These are phyloP conservation scores for Mallotus japonicus DNA, from an alignment of 441 rosid genomes.

Conservation along the genomic window DNA sequence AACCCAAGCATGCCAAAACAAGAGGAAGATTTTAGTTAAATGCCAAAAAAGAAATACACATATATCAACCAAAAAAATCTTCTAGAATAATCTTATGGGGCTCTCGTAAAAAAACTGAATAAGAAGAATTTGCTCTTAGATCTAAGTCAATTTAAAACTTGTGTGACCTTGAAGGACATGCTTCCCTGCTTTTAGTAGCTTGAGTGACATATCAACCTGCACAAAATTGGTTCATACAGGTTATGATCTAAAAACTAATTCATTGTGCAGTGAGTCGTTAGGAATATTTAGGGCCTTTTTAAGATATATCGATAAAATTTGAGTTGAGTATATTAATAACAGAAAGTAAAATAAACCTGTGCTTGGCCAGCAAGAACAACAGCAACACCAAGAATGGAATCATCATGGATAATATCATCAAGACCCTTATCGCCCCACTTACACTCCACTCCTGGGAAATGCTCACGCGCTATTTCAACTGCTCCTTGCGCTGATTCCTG, in stretches of 20 bases:
- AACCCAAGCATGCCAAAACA: conserved; percentile 36
- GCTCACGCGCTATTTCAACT: conserved; percentile 69
- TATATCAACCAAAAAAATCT: background rate
- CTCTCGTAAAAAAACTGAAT: background rate
- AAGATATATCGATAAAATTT: no score
- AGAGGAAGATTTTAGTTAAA: conserved; percentile 25
- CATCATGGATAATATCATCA: conserved; percentile 61
- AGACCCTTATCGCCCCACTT: conserved; percentile 92
- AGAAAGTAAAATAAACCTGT: conserved; percentile 46
- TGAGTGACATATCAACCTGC: conserved; percentile 83
- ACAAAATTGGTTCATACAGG: conserved; percentile 15
- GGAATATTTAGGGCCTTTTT: no score
- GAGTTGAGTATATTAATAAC: background rate
- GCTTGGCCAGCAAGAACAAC: conserved; percentile 89
- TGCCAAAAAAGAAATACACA: conserved; percentile 13
- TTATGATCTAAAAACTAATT: background rate
- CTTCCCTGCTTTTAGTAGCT: conserved; percentile 84
- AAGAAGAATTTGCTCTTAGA: background rate
- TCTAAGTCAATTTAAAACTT: background rate
- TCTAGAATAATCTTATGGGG: background rate
- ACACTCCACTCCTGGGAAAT: conserved; percentile 71
- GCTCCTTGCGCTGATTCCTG: conserved; percentile 86
- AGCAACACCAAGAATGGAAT: conserved; percentile 71
- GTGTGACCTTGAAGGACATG: conserved; percentile 86
- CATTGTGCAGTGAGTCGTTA: no score